These are phyloP conservation scores for Ploettnerulaceae sp. DNA, from an alignment of 2,329 filamentous ascomycete species.

Conservation along the genomic window DNA sequence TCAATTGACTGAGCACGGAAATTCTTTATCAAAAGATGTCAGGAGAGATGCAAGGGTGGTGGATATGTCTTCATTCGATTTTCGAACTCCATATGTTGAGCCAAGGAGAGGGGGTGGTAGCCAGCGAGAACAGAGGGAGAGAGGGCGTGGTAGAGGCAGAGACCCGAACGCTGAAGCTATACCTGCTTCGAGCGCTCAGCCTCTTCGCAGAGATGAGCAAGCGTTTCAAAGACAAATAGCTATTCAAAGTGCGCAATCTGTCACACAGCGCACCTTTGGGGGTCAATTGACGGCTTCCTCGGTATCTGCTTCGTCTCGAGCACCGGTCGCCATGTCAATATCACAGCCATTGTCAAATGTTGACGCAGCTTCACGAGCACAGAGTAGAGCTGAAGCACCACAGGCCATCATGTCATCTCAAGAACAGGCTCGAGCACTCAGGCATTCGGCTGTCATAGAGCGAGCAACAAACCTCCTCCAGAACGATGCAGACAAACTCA, in stretches of 20 bases:
- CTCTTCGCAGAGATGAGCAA: conserved; percentile 77
- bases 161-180: conserved; percentile 83
- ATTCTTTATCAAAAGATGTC: conserved; percentile 74
- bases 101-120: conserved; percentile 46
- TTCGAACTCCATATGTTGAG: conserved; percentile 64
- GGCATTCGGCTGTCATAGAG: conserved; percentile 81
- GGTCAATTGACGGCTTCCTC: conserved; percentile 61
- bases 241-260: conserved; percentile 80
- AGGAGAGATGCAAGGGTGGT: conserved; percentile 79
- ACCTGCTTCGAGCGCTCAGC: conserved; percentile 71
- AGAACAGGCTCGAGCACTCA: conserved; percentile 73
- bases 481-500: conserved; percentile 70
- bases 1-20: conserved; percentile 77
- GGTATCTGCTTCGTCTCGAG: conserved; percentile 41
- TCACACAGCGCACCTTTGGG: conserved; percentile 76
- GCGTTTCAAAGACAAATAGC: conserved; percentile 90
- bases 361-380: conserved; percentile 30
- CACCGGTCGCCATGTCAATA: conserved; percentile 25
- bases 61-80: conserved; percentile 82
- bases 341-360: conserved; percentile 23
- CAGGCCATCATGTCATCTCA: conserved; percentile 59
- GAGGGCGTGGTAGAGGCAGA: conserved; percentile 60
- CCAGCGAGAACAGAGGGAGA: conserved; percentile 37
- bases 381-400: conserved; percentile 49
- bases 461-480: conserved; percentile 76